Conservation (phyloP, 2,329 filamentous ascomycete species). For the Colletotrichum eremochloae region DNA sequence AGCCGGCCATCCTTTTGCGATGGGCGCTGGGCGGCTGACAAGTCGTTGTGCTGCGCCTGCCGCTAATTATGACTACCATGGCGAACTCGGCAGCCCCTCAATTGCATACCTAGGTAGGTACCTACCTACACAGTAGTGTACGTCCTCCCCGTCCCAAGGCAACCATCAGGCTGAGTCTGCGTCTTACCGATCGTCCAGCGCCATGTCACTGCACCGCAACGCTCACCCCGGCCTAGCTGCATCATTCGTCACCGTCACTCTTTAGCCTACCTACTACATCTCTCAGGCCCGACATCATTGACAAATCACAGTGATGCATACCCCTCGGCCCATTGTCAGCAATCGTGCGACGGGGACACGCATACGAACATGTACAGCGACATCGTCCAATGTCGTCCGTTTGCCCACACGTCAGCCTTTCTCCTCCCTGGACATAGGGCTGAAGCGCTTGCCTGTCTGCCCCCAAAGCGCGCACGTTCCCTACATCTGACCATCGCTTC, state of each 20-base stretch:
- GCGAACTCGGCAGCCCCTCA: conserved; percentile 9
- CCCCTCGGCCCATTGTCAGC: conserved; percentile 20
- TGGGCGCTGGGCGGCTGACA: conserved; percentile 12
- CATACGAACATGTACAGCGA: background rate
- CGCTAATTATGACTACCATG: conserved; percentile 20
- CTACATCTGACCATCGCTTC: conserved; percentile 23
- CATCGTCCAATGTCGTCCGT: conserved; percentile 16
- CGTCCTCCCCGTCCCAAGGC: conserved; percentile 1
- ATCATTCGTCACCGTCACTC: conserved; percentile 25
- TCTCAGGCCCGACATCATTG: conserved; percentile 11
- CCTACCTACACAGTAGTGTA: too few relatives aligned
- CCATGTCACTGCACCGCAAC: conserved; percentile 12
- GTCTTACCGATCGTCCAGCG: conserved; percentile 3
- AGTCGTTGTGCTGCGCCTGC: conserved; percentile 27
- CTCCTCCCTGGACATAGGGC: conserved; percentile 26
- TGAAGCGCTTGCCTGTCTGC: conserved; percentile 15
- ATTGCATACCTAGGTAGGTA: background rate
- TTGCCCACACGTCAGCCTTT: conserved; percentile 1
- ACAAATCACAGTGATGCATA: conserved; percentile 1
- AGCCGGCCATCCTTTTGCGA: conserved; percentile 17
- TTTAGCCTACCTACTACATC: conserved; percentile 4
- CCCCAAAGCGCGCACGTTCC: conserved; percentile 5
- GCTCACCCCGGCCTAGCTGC: background rate
- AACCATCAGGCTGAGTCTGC: conserved; percentile 13
- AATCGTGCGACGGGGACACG: conserved; percentile 15